Evolutionary conservation across 2,329 filamentous ascomycete species (phyloP), one percentile per base, ranked within the genome.

Genomic region (Curvularia sp.): DNA sequence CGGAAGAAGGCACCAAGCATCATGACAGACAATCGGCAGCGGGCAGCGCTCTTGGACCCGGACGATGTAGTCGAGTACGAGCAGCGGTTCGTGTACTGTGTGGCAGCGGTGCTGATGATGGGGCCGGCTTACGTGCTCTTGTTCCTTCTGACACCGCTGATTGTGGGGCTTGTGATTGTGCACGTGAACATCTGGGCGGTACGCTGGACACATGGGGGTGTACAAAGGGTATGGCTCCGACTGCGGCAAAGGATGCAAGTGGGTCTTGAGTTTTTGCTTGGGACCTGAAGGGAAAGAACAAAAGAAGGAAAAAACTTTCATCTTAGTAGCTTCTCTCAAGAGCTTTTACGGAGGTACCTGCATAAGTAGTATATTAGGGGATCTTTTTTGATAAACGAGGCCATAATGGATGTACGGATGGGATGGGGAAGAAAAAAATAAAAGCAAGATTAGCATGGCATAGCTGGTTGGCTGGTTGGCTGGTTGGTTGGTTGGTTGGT

Each of bases 51-150:
- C 2, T 42, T 52, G 15, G 53, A 56, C 4, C 28, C 30, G 12
- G 53, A 51, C 25, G 39, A 56, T 27, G 7, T 39, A n/a, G 39
- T 39, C 7, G 39, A 27, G 23, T 45, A 38, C 30, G 32, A 38
- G 25, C 13, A 41, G 15, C 41, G 41, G 12, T 43, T 42, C 18
- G 30, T 41, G 18, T 18, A 56, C 27, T 15, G 13, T 18, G 23
- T 52, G 8, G 19, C 28, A n/a, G 47, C 47, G 4, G 45, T 56
- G n/a, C 23, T 30, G 21, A 25, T 42, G 30, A 56, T 56, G 48
- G 53, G 53, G 4, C 53, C 53, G 28, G 53, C 47, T 9, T 55
- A 55, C n/a, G 9, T 51, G 3, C 39, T 51, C 23, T 32, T 55
- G 18, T 46, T 55, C 23, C 7, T 56, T 7, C 19, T 52, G 18